phyloP scores from a whole-genome alignment of 345 rosid species.

The Nasturtium officinale region DNA sequence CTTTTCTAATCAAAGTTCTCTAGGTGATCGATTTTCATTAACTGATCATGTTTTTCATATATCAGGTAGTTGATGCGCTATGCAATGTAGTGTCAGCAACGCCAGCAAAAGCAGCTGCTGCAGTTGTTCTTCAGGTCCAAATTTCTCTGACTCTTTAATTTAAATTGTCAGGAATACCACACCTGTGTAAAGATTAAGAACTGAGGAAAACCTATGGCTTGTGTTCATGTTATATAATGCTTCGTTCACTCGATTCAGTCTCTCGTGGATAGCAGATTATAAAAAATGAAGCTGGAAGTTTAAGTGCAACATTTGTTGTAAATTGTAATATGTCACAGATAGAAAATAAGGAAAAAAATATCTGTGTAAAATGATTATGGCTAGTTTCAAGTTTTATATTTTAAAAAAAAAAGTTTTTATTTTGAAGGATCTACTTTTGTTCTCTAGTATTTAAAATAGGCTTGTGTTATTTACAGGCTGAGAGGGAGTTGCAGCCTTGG shows the following conservation, averaged over 20 bases:
- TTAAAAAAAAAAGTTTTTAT: constrained; percentile 15
- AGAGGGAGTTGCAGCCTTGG: constrained; percentile 97
- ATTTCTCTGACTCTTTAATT: constrained; percentile 42
- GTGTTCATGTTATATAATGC: background rate
- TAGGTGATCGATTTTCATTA: constrained; percentile 15
- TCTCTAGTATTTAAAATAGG: constrained; percentile 31
- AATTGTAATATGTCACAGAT: background rate
- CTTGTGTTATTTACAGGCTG: constrained; percentile 67
- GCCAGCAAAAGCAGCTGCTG: constrained; percentile 90
- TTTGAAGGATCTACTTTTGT: background rate
- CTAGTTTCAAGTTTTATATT: constrained; percentile 14
- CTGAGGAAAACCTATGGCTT: constrained; percentile 16
- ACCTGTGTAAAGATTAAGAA: constrained; percentile 5
- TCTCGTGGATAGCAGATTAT: background rate
- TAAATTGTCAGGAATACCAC: background rate
- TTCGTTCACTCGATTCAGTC: background rate
- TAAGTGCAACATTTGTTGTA: background rate
- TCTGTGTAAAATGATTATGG: background rate
- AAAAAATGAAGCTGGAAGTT: background rate
- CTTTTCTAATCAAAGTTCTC: constrained; percentile 12
- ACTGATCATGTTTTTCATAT: constrained; percentile 26
- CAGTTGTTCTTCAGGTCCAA: constrained; percentile 92
- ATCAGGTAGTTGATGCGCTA: constrained; percentile 88
- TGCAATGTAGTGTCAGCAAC: constrained; percentile 93
- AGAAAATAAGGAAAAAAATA: background rate